Evolutionary conservation across 345 rosid species (phyloP).

Genomic region (Eutrema yunnanense): DNA sequence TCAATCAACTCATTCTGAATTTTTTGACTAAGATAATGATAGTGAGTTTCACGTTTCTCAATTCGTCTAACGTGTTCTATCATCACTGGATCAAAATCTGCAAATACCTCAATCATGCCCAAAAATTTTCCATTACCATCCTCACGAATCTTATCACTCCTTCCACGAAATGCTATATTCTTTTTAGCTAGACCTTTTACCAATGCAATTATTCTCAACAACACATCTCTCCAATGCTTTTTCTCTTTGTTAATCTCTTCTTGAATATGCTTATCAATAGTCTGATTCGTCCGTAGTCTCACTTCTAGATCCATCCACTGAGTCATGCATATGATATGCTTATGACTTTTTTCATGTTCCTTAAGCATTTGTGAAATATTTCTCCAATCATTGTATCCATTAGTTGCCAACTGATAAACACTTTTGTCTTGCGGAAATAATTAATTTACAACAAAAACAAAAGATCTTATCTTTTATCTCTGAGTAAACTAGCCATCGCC

Average conservation of each 20-base stretch:
- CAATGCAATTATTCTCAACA: neutral
- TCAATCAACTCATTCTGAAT: no score
- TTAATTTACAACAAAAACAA: no score
- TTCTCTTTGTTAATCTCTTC: neutral
- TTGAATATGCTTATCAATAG: neutral
- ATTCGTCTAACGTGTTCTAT: neutral
- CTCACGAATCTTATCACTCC: neutral
- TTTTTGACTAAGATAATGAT: no score
- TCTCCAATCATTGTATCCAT: no score
- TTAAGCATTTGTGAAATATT: no score
- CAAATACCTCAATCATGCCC: neutral
- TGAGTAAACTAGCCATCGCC: no score
- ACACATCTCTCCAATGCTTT: neutral
- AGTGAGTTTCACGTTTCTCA: no score
- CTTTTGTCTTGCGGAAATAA: no score
- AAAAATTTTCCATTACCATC: neutral
- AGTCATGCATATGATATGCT: neutral
- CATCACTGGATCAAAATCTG: neutral
- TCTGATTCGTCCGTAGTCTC: neutral
- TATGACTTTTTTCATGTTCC: no score
- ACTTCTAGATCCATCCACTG: neutral
- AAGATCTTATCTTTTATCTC: no score
- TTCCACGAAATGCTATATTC: neutral
- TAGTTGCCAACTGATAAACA: no score
- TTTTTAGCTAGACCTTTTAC: neutral